These are phyloP conservation scores for Pterocarpus macrocarpus DNA, from an alignment of 306 rosid genomes.

Conservation along the genomic window DNA sequence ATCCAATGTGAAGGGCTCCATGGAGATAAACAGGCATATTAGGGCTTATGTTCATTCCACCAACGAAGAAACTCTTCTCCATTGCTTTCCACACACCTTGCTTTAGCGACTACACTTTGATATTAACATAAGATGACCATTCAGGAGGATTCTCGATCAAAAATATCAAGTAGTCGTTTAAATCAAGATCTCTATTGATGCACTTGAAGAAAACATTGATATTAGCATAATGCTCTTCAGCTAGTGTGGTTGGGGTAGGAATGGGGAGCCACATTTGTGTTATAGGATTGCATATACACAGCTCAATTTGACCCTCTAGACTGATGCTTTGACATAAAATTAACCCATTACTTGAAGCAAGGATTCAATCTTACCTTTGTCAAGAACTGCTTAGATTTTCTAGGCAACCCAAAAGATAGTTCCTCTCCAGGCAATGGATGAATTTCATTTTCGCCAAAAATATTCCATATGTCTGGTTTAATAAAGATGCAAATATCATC, in stretches of 20 bases:
- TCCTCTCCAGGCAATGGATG: background rate
- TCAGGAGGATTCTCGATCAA: background rate
- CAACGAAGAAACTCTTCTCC: background rate
- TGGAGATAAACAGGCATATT: background rate
- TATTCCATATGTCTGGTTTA: background rate
- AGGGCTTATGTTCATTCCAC: background rate
- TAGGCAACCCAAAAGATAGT: background rate
- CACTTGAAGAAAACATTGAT: background rate
- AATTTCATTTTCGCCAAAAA: background rate
- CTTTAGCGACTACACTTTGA: background rate
- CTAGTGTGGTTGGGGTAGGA: background rate
- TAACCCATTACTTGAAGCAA: background rate
- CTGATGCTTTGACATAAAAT: background rate
- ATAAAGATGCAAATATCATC: background rate
- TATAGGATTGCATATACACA: background rate
- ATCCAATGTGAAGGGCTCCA: background rate
- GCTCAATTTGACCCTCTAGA: background rate
- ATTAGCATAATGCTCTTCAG: background rate
- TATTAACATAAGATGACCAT: background rate
- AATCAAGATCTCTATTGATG: background rate
- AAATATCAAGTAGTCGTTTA: background rate
- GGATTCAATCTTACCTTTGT: background rate
- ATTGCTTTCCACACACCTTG: background rate
- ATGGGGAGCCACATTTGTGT: background rate
- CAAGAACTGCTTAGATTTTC: background rate